Base-by-base conservation (phyloP, 2,329 filamentous ascomycete species). In the Hypoxylon sp. region DNA sequence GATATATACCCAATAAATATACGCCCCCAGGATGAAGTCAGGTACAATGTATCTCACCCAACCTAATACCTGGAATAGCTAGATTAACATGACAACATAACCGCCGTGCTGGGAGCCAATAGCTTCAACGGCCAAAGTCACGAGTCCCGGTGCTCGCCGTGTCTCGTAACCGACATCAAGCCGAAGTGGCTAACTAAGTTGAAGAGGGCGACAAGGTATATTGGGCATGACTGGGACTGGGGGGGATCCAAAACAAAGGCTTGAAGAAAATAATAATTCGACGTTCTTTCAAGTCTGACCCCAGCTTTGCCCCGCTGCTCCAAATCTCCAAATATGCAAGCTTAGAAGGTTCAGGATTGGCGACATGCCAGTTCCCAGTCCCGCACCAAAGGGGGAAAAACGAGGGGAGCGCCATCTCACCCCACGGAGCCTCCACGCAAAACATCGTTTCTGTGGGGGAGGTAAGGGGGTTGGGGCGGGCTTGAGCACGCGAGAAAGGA, bases 151-250 rank as follows among this genome's bases (percentile, higher is more conserved):
- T 56, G 49, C 50, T 71, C 65, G 65, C 53, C 52, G 41, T 55
- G 61, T 63, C 56, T 71, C 65, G 65, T 63, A 34, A 50, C 68
- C 65, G 68, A 69, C 50, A 68, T 63, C 68, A 55, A 60, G 30
- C 65, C 68, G 65, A 64, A 55, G 53, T 38, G 46, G 34, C 46
- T 46, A 21, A 36, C 38, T 19, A n/a, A 43, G 32, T 23, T 45
- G 17, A 11, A 36, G 9, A 2, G 17, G 14, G 3, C 10, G 52
- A 58, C 49, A 62, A 50, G 49, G 56, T 52, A 46, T n/a, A n/a
- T n/a, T n/a, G n/a, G n/a, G n/a, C n/a, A n/a, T n/a, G n/a, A n/a
- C n/a, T n/a, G n/a, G n/a, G n/a, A n/a, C n/a, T n/a, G n/a, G n/a
- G n/a, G 25, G 48, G 45, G 38, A 43, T 49, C 19, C 45, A 50